Base-by-base conservation (phyloP, 164 flowering plant species). In the Annona cherimola region DNA sequence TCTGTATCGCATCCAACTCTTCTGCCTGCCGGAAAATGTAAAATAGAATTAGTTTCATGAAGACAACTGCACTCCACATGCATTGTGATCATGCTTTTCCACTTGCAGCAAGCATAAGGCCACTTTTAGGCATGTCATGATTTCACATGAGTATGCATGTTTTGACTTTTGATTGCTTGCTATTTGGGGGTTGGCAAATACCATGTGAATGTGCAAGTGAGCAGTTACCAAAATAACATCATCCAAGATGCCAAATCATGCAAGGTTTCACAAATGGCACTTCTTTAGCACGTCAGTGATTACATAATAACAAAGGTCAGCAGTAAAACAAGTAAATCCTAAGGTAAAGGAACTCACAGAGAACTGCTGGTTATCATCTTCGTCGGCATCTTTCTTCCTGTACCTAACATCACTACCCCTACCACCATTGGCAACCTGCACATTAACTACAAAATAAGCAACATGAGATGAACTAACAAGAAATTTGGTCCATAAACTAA, bases 391-490 rank as follows among this genome's bases (percentile, higher is more conserved):
- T 74, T 85, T 86, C 84, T 81, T 91, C 73, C 88, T 82, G 68
- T 86, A 89, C 76, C 92, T 82, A 75, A 95, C 78, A 77, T 90
- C 94, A 18, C 68, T 72, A 46, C 90, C 90, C 79, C 86, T 84
- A 78, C 92, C 84, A 45, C 97, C 98, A 83, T 90, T 97, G 75
- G 82, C 77, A 67, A 91, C 78, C 99, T 94, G 75, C 71, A 42
- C 3, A 42, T 64, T 2, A 3, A 64, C 19, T 35, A 35, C 40
- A 64, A 45, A 73, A 55, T 62, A 12, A 62, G 26, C 65, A 35
- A 61, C 7, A 11, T 19, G 39, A 35, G 18, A 57, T 19, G 7
- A 68, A 20, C 39, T 42, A 50, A 35, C 46, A 40, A 64, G 45
- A 45, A 70, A 40, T 50, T 18, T 19, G 11, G 70, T 3, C 69